These are phyloP conservation scores for Fusarium verrucosum DNA, from an alignment of 2,329 filamentous ascomycete genomes.

Conservation along the genomic window DNA sequence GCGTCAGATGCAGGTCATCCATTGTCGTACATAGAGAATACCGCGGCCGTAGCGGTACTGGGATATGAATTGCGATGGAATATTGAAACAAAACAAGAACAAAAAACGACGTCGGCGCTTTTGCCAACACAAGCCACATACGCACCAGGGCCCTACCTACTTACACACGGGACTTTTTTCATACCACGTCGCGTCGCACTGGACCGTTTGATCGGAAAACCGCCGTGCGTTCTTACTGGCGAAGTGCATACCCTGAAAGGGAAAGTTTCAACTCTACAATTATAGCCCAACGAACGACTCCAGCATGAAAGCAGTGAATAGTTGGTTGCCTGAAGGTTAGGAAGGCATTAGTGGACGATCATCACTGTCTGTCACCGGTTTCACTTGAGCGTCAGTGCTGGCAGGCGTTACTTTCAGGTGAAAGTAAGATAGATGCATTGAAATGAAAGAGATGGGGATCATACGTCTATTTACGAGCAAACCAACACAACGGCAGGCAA, in stretches of 20 bases:
- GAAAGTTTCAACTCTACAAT: conserved; percentile 7
- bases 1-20: conserved; percentile 7
- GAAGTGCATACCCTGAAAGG: conserved; percentile 18
- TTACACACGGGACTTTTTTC: background rate
- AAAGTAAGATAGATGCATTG: background rate
- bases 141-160: background rate
- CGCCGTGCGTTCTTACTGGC: background rate
- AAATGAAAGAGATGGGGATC: background rate
- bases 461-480: too few species aligned
- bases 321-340: background rate
- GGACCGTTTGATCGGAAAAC: background rate
- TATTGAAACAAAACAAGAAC: background rate
- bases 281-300: background rate
- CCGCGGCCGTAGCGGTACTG: background rate
- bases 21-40: background rate
- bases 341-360: conserved; percentile 15
- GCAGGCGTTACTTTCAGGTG: background rate
- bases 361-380: conserved; percentile 2
- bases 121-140: conserved; percentile 1
- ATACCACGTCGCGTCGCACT: too few species aligned
- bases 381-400: conserved; percentile 7
- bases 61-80: conserved; percentile 1
- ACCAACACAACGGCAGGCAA: background rate
- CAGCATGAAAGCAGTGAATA: background rate
- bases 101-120: background rate